phyloP scores from a whole-genome alignment of 106 monocot species.

The Dendrobium huoshanense region DNA sequence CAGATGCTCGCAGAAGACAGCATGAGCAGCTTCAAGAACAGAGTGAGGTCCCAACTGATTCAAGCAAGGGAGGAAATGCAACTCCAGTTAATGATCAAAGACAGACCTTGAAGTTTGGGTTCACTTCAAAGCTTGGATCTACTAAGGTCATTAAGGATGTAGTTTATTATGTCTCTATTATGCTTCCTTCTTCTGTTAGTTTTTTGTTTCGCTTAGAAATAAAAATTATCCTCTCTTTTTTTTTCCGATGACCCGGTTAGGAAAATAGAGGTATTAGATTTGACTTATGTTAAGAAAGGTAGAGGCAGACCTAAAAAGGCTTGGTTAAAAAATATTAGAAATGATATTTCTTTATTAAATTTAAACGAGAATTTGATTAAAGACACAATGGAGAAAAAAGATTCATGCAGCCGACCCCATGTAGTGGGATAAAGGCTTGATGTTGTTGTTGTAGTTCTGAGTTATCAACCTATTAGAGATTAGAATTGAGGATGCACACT shows the following conservation, averaged over 20 bases:
- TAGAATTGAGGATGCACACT: neutral
- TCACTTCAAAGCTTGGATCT: slow-evolving; percentile 61
- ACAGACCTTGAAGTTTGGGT: slow-evolving; percentile 87
- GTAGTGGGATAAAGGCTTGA: too few species aligned
- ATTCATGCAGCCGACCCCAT: too few species aligned
- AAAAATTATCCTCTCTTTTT: neutral
- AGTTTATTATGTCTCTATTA: neutral
- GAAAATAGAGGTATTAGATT: too few species aligned
- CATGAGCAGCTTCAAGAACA: slow-evolving; percentile 38
- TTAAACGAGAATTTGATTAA: too few species aligned
- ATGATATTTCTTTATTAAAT: too few species aligned
- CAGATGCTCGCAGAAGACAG: slow-evolving; percentile 69
- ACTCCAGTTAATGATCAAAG: slow-evolving; percentile 49
- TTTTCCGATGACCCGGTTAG: neutral
- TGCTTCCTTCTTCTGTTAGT: neutral
- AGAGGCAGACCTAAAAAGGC: too few species aligned
- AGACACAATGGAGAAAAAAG: too few species aligned
- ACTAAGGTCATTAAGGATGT: slow-evolving; percentile 49
- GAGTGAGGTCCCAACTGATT: slow-evolving; percentile 26
- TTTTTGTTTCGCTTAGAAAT: neutral
- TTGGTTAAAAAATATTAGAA: too few species aligned
- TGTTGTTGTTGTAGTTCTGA: neutral
- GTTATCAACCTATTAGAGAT: neutral
- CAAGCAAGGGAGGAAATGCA: slow-evolving; percentile 14
- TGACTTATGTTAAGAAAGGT: too few species aligned